phyloP scores from a whole-genome alignment of 352 stramenopile species.

The Phytophthora sojae region DNA sequence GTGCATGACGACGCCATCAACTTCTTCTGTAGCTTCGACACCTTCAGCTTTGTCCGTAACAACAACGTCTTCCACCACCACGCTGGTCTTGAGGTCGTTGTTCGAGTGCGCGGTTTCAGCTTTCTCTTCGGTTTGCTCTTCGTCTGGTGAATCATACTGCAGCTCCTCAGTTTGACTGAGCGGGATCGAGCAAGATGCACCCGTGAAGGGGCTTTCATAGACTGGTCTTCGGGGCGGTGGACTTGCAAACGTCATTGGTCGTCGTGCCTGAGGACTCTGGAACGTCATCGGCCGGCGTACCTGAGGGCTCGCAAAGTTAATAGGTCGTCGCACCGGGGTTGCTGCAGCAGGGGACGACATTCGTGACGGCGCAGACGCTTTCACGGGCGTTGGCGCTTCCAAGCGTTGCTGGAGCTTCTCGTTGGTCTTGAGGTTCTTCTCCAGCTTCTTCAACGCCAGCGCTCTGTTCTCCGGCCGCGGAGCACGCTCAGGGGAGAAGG shows the following conservation, averaged over 20 bases:
- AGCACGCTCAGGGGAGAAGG: slow-evolving; percentile 74
- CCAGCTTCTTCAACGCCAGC: slow-evolving; percentile 60
- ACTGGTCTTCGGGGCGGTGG: slow-evolving; percentile 17
- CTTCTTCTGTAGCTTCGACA: slow-evolving; percentile 14
- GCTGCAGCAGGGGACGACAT: slow-evolving; percentile 34
- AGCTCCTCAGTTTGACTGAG: slow-evolving; percentile 50
- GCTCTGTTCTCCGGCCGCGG: slow-evolving; percentile 62
- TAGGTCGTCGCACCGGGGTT: slow-evolving; percentile 24
- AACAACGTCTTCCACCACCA: slow-evolving; percentile 12
- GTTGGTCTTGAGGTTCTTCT: slow-evolving; percentile 77
- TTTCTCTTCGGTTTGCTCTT: slow-evolving; percentile 16
- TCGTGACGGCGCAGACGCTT: slow-evolving; percentile 29
- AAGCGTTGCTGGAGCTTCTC: slow-evolving; percentile 74
- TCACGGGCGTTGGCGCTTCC: slow-evolving; percentile 54
- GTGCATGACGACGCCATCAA: slow-evolving; percentile 2
- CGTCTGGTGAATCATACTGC: slow-evolving; percentile 32
- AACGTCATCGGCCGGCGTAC: slow-evolving; percentile 35
- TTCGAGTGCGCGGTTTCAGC: background rate
- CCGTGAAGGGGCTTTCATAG: slow-evolving; percentile 37
- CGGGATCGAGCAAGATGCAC: slow-evolving; percentile 34
- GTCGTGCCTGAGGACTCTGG: slow-evolving; percentile 31
- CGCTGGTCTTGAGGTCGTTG: background rate
- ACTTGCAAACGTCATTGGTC: slow-evolving; percentile 26
- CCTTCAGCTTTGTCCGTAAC: background rate
- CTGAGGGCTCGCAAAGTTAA: slow-evolving; percentile 38